These are phyloP conservation scores for Trametes hirsuta DNA, from an alignment of 1,284 basidiomycete species.

Conservation along the genomic window DNA sequence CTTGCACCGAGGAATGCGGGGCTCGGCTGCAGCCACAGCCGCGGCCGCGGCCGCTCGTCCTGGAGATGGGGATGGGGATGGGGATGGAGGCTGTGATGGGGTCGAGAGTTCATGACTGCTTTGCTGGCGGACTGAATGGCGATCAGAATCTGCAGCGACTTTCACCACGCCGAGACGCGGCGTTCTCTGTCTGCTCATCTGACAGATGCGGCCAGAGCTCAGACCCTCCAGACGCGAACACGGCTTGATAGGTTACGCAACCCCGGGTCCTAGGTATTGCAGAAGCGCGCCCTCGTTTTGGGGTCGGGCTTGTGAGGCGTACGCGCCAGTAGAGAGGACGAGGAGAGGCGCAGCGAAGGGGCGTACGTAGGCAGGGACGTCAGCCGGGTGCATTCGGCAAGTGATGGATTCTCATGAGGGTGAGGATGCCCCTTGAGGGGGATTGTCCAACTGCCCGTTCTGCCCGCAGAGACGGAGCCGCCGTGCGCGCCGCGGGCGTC, in stretches of 20 bases:
- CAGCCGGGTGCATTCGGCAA: constrained; percentile 2
- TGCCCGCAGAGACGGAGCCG: neutral
- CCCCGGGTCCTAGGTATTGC: neutral
- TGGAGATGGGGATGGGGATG: no score
- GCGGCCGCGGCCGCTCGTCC: no score
- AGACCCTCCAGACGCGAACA: neutral
- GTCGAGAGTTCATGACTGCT: no score
- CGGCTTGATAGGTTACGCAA: neutral
- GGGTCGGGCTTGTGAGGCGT: neutral
- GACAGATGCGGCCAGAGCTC: constrained; percentile 6
- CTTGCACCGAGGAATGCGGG: no score
- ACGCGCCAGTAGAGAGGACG: neutral
- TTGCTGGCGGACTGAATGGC: neutral
- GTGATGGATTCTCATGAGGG: constrained; percentile 6
- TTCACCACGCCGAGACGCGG: neutral
- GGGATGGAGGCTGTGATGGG: no score
- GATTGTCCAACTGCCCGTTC: neutral
- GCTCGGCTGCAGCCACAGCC: no score
- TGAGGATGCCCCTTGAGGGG: neutral
- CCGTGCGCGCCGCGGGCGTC: neutral
- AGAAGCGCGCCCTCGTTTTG: neutral
- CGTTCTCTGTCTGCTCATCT: neutral
- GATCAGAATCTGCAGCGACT: neutral
- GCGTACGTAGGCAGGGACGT: neutral
- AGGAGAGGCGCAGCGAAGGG: neutral